Base-by-base conservation (phyloP, 768 basidiomycete genomes). In the Lyophyllum shimeji region DNA sequence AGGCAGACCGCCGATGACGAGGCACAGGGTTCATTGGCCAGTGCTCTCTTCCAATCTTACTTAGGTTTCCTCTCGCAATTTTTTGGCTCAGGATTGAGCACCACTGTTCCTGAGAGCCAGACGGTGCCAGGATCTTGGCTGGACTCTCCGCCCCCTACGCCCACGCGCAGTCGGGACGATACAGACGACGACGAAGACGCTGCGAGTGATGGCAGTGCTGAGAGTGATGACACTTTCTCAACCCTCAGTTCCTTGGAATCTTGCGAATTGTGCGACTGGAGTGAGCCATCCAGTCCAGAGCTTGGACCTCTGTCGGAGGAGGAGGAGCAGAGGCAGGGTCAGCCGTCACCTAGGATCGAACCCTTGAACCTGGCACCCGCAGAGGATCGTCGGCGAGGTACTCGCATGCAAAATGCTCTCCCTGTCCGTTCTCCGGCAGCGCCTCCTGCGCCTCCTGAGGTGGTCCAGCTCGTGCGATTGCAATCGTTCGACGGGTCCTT, bases 401-500 rank as follows among this genome's bases (percentile, higher is more conserved):
- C 34, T 21, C 50, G 39, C 11, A 20, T 17, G 11, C 46, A 39
- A 20, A 49, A 20, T 7, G 47, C 18, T 8, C 46, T 37, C 21
- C 49, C 55, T 2, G 52, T 47, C 24, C 49, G 24, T 15, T 59
- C 27, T 2, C 50, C 46, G 1, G 50, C 64, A 9, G 48, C 65
- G 24, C 62, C 54, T n/a, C 55, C 58, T 24, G 53, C 64, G 12
- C 59, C 59, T 20, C 44, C 64, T 3, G 63, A 68, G 27, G 72
- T 79, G 4, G 56, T 76, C 17, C 52, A 70, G 2, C 65, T 84
- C 39, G 65, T 79, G 11, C 57, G 60, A 13, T 56, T 77, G 20
- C 79, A 82, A 68, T 46, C 57, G 2, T 71, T 72, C 24, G 78
- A 83, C 50, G 84, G 84, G 0, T 81, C 81, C 1, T 85, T 81